Conservation (phyloP, 345 rosid species). For the Citrus medica region DNA sequence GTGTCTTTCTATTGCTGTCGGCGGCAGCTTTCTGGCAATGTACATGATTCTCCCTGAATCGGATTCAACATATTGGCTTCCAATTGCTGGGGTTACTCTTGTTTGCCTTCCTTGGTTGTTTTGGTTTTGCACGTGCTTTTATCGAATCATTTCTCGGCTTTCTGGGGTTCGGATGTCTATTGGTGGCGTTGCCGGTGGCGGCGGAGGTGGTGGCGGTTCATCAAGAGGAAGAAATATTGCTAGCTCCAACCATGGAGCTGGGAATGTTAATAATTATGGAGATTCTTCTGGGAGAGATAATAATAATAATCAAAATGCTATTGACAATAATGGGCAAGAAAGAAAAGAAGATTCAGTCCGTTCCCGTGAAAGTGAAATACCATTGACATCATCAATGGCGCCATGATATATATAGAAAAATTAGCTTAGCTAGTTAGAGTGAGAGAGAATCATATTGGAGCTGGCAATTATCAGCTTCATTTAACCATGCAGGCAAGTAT, state of each 20-base stretch:
- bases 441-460: not conserved
- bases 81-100: slow-evolving; percentile 52
- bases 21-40: slow-evolving; percentile 58
- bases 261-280: not conserved
- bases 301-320: not conserved
- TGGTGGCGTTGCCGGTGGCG: not conserved
- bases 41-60: slow-evolving; percentile 51
- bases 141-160: slow-evolving; percentile 55
- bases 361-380: slow-evolving; percentile 43
- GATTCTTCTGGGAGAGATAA: not conserved
- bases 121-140: slow-evolving; percentile 58
- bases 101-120: slow-evolving; percentile 85
- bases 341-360: not conserved
- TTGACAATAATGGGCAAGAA: not conserved
- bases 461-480: not conserved
- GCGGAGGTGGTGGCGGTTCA: not conserved
- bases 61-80: slow-evolving; percentile 44
- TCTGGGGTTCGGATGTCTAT: slow-evolving; percentile 55
- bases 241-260: not conserved
- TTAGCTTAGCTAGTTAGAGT: not conserved
- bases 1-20: slow-evolving; percentile 37
- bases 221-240: not conserved
- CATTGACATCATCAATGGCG: slow-evolving; percentile 34
- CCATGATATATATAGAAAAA: slow-evolving; percentile 8
- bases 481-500: not conserved